Evolutionary conservation across 2,329 filamentous ascomycete species (phyloP).

Genomic region (Monilinia polystroma): DNA sequence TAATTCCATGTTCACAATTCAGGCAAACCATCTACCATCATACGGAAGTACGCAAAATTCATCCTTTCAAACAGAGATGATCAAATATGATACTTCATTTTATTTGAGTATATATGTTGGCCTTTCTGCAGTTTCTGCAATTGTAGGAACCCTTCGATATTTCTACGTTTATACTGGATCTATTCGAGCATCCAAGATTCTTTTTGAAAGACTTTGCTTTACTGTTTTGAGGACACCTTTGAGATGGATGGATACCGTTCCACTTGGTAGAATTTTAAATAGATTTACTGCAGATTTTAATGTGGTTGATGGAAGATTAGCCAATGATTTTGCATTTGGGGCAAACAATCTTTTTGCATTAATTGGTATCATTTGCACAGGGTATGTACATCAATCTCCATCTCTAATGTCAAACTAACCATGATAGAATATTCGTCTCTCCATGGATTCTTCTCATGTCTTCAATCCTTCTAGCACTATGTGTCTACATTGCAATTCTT

Average conservation of each 20-base stretch:
- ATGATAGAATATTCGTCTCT: constrained; percentile 59
- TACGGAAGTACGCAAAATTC: constrained; percentile 15
- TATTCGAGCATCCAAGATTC: constrained; percentile 63
- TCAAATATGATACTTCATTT: constrained; percentile 47
- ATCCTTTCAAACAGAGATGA: constrained; percentile 2
- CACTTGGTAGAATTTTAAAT: constrained; percentile 73
- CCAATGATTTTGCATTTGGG: constrained; percentile 61
- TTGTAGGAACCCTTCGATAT: constrained; percentile 62
- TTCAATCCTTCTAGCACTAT: constrained; percentile 55
- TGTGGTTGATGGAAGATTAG: constrained; percentile 66
- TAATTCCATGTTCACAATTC: constrained; percentile 46
- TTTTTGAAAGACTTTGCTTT: constrained; percentile 67
- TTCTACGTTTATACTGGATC: constrained; percentile 63
- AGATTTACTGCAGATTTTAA: constrained; percentile 77
- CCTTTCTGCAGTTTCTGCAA: constrained; percentile 55
- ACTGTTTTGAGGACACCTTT: constrained; percentile 69
- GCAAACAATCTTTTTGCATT: constrained; percentile 61
- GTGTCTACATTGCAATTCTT: constrained; percentile 55
- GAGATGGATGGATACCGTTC: constrained; percentile 79
- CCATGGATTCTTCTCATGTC: constrained; percentile 64
- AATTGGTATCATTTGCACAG: constrained; percentile 64
- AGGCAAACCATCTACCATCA: constrained; percentile 14
- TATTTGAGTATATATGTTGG: constrained; percentile 68
- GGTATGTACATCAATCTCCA: constrained; percentile 36
- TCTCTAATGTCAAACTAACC: constrained; percentile 48